phyloP scores from a whole-genome alignment of 176 grass and related monocot genomes.

The Musa beccarii region DNA sequence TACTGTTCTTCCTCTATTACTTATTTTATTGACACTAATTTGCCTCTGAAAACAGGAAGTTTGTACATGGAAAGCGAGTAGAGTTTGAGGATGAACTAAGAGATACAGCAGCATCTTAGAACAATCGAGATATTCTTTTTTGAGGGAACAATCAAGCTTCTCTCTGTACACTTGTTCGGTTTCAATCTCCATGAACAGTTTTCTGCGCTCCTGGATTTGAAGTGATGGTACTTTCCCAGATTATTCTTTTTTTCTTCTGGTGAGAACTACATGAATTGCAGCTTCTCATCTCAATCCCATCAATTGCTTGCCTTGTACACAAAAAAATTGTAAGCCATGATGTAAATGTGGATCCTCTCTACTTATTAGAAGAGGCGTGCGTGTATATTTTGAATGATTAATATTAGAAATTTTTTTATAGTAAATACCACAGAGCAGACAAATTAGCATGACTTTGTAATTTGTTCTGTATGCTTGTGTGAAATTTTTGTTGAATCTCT shows the following conservation, averaged over 20 bases:
- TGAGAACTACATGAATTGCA: not conserved
- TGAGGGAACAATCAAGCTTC: constrained; percentile 2
- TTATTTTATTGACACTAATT: not conserved
- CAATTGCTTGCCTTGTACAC: not conserved
- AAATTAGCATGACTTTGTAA: too few species aligned
- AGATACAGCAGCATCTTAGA: constrained; percentile 60
- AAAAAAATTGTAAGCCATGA: not conserved
- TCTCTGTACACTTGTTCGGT: not conserved
- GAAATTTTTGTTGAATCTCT: too few species aligned
- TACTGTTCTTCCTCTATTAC: constrained; percentile 3
- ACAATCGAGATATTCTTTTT: not conserved
- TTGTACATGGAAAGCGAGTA: constrained; percentile 30
- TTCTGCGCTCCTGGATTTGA: not conserved
- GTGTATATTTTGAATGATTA: not conserved
- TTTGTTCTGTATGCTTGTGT: too few species aligned
- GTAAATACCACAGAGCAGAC: too few species aligned
- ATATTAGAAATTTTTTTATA: too few species aligned
- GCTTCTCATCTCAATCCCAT: not conserved
- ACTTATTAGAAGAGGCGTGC: not conserved
- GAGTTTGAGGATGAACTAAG: constrained; percentile 64
- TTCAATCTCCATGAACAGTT: not conserved
- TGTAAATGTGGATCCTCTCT: not conserved
- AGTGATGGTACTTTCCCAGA: not conserved
- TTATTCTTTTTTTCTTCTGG: not conserved
- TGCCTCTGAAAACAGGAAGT: constrained; percentile 40